These are phyloP conservation scores for Fusarium stilboides DNA, from an alignment of 2,329 filamentous ascomycete genomes.

Conservation along the genomic window DNA sequence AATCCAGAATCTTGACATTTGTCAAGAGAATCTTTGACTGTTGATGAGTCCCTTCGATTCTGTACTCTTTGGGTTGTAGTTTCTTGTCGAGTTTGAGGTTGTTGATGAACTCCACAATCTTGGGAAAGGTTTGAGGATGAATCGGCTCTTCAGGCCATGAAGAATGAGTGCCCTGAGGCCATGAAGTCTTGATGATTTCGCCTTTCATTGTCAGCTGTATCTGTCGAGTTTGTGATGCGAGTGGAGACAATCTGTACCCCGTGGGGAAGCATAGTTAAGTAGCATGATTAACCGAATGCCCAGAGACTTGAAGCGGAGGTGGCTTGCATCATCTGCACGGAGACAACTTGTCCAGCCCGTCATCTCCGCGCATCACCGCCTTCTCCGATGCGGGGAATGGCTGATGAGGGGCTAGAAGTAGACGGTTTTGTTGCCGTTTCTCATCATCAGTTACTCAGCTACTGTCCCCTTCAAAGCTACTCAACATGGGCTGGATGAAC, in stretches of 20 bases:
- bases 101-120: slow-evolving; percentile 1
- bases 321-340: neutral
- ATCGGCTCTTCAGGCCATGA: slow-evolving; percentile 21
- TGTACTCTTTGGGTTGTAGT: neutral
- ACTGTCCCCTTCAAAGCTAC: too few relatives aligned
- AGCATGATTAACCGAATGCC: neutral
- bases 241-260: neutral
- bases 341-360: neutral
- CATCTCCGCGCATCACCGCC: slow-evolving; percentile 28
- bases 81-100: slow-evolving; percentile 3
- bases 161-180: slow-evolving; percentile 16
- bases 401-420: too few relatives aligned
- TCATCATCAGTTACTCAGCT: too few relatives aligned
- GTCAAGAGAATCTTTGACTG: neutral
- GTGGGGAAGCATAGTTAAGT: neutral
- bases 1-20: slow-evolving; percentile 1
- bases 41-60: neutral
- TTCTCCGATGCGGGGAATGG: slow-evolving; percentile 12
- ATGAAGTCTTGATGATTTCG: slow-evolving; percentile 3
- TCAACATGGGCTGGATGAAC: slow-evolving; percentile 21
- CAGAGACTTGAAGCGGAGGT: too few relatives aligned
- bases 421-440: too few relatives aligned
- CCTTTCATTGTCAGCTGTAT: slow-evolving; percentile 7
- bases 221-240: neutral
- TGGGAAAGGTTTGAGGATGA: neutral